Percentiles rank a stretch among this genome's conserved stretches.
Evolutionary conservation across 106 monocot species (phyloP).

Genomic region (Dendrobium catenatum): DNA sequence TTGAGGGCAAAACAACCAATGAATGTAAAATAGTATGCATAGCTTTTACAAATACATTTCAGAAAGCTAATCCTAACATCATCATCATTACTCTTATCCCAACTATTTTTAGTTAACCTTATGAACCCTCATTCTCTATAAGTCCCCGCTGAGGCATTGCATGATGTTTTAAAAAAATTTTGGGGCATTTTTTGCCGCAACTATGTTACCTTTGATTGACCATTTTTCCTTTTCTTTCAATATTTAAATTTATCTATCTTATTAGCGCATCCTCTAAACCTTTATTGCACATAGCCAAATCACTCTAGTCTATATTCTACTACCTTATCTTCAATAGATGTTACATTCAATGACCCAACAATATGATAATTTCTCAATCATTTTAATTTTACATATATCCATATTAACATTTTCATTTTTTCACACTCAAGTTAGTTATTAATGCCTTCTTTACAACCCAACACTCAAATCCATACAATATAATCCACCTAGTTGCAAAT

Average conservation of each 20-base stretch:
- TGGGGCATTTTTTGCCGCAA: background rate
- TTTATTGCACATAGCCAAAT: background rate
- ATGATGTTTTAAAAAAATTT: background rate
- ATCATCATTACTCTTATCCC: background rate
- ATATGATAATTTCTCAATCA: background rate
- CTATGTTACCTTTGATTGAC: background rate
- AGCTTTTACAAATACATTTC: background rate
- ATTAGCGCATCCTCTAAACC: background rate
- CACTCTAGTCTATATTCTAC: background rate
- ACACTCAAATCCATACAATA: too few species aligned
- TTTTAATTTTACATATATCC: background rate
- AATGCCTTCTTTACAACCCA: too few species aligned
- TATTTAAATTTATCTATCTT: background rate
- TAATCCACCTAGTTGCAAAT: too few species aligned
- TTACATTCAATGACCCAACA: background rate
- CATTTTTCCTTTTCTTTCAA: background rate
- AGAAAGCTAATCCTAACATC: background rate
- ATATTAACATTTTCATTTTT: background rate
- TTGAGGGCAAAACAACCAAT: too few species aligned
- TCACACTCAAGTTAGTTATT: too few species aligned
- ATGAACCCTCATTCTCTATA: background rate
- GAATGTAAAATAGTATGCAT: background rate
- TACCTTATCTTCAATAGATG: background rate
- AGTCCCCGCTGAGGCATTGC: background rate
- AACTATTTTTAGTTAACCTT: background rate